Evolutionary conservation across 306 rosid genomes (phyloP), one percentile per base, ranked within the genome.

Genomic region (Coriaria nepalensis): DNA sequence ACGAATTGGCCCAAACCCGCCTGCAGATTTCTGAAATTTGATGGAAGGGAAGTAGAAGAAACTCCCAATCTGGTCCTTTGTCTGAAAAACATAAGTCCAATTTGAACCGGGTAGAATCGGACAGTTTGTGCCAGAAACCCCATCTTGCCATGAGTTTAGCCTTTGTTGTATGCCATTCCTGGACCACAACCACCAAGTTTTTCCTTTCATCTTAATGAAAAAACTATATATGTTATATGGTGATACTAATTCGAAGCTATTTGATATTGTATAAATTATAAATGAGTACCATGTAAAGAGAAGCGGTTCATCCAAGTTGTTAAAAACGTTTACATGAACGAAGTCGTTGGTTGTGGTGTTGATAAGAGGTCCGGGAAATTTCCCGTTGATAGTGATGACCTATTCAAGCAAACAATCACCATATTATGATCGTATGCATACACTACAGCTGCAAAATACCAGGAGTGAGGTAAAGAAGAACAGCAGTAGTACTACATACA

Each of bases 81-180:
- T 47, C 35, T 71, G 69, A 64, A 92, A 82, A 57, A 39, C 79
- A 45, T 71, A 79, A 14, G 93, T 90, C 85, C 90, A 90, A 64
- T 68, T 85, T 0, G 42, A 66, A 4, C 73, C 71, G 0, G 95
- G 72, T 55, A 49, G 66, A 40, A 90, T 85, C 7, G 94, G 93
- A 56, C 94, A 85, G 53, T 85, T 82, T 45, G 87, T 82, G 35
- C 96, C 94, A 0, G 94, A 79, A 14, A 90, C 95, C 37, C 98
- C 94, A 75, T 90, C 94, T 77, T 90, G 83, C 98, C 94, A 85
- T 60, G 96, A 85, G 65, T 85, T 68, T 44, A 73, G 66, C 73
- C 87, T 77, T 67, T 90, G 94, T 4, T 85, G 76, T 49, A 90
- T 85, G 9, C 95, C 94, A 79, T 90, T 82, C 95, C 95, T 90